Evolutionary conservation across 768 basidiomycete genomes (phyloP).

Genomic region (Pulveroboletus sp.): DNA sequence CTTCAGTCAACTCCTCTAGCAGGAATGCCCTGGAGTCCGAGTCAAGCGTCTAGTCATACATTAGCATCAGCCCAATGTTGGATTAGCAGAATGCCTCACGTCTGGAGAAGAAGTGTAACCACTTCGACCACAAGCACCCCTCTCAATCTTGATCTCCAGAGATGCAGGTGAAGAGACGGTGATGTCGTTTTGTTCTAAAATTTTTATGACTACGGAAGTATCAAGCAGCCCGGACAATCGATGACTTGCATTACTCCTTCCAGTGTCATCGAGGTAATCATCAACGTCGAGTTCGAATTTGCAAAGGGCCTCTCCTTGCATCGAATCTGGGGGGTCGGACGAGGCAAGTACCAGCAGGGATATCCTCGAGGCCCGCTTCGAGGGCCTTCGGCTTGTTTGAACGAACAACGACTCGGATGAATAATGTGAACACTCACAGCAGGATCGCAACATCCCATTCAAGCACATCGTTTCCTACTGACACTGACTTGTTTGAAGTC

Average conservation of each 20-base stretch:
- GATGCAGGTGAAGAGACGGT: background rate
- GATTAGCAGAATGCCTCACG: background rate
- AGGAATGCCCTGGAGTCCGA: background rate
- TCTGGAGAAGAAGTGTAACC: background rate
- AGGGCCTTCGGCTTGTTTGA: background rate
- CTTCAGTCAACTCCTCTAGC: too few species aligned
- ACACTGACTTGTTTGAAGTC: background rate
- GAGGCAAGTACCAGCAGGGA: background rate
- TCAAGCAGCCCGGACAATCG: background rate
- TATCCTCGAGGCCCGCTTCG: background rate
- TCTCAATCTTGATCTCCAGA: background rate
- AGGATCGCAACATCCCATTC: conserved; percentile 1
- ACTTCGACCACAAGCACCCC: background rate
- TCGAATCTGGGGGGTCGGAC: too few species aligned
- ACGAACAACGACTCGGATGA: background rate
- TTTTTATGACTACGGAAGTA: background rate
- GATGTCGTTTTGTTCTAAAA: background rate
- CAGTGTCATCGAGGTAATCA: too few species aligned
- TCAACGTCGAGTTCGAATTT: too few species aligned
- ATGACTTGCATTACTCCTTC: too few species aligned
- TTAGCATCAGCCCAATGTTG: background rate
- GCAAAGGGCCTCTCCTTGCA: too few species aligned
- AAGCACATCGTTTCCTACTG: background rate
- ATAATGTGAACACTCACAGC: background rate
- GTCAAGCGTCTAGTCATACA: background rate